A percentile compares a stretch with the other conserved stretches of the same genome.
These are phyloP conservation scores for Cladophialophora carrionii DNA, from an alignment of 2,329 filamentous ascomycete genomes.

Conservation along the genomic window DNA sequence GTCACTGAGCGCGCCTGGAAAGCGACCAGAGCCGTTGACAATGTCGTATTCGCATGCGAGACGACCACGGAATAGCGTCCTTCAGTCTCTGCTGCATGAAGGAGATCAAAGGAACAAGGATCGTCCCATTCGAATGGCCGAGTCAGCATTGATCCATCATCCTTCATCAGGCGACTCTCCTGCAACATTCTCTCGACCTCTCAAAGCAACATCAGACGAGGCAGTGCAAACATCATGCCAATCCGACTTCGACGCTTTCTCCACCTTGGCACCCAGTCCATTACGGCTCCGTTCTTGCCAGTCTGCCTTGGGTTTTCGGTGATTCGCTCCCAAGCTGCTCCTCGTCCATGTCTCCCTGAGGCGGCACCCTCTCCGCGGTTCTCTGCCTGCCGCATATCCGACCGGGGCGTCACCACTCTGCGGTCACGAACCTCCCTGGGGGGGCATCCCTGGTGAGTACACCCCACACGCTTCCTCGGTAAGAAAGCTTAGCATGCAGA, in stretches of 20 bases:
- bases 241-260: not conserved
- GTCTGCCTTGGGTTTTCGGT: conserved; percentile 10
- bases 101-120: not conserved
- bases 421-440: too few species aligned
- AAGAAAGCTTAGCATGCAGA: conserved; percentile 17
- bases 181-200: not conserved
- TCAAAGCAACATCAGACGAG: conserved; percentile 6
- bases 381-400: conserved; percentile 8
- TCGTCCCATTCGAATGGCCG: not conserved
- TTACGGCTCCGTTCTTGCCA: not conserved
- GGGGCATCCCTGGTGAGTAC: not conserved
- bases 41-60: conserved; percentile 8
- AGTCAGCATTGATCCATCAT: conserved; percentile 5
- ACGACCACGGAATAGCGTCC: not conserved
- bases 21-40: conserved; percentile 2
- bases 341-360: not conserved
- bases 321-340: conserved; percentile 7
- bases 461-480: conserved; percentile 7
- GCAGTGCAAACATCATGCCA: conserved; percentile 9
- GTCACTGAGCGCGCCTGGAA: not conserved
- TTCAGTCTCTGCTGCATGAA: not conserved
- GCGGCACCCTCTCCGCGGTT: not conserved
- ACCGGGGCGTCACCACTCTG: conserved; percentile 1
- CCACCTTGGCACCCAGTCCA: conserved; percentile 4
- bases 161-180: conserved; percentile 3